Evolutionary conservation across 2,329 filamentous ascomycete genomes (phyloP).

Genomic region (Didymellaceae sp.): DNA sequence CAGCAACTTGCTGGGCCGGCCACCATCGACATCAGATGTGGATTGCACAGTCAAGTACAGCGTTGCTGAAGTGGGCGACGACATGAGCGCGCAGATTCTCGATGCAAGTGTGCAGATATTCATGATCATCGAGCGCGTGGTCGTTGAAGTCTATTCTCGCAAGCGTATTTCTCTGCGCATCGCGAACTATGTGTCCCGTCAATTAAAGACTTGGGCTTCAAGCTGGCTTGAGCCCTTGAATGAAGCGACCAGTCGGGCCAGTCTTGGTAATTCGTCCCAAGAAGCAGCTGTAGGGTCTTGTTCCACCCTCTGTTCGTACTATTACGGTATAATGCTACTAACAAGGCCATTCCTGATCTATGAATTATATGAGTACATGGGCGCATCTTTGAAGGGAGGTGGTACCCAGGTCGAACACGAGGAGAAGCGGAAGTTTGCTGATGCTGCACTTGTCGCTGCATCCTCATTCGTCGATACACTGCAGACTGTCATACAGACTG

Average conservation of each 20-base stretch:
- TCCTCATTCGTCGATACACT: constrained; percentile 37
- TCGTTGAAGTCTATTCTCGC: constrained; percentile 55
- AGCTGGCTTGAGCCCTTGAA: constrained; percentile 42
- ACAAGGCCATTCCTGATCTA: constrained; percentile 62
- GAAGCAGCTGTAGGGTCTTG: constrained; percentile 52
- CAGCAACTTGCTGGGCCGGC: constrained; percentile 59
- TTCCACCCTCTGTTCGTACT: constrained; percentile 60
- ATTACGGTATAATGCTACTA: constrained; percentile 61
- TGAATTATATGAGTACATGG: constrained; percentile 52
- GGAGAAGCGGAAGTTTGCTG: constrained; percentile 38
- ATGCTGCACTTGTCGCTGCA: constrained; percentile 41
- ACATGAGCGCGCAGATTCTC: constrained; percentile 28
- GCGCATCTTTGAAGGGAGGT: constrained; percentile 38
- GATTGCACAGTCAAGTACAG: constrained; percentile 54
- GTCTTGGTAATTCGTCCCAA: constrained; percentile 6
- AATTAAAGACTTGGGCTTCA: constrained; percentile 51
- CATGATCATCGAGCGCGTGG: constrained; percentile 56
- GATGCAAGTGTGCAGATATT: constrained; percentile 55
- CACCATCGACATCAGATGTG: constrained; percentile 60
- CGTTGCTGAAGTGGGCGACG: constrained; percentile 28
- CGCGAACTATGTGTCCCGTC: constrained; percentile 50
- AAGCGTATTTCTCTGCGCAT: constrained; percentile 51
- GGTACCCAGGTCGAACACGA: constrained; percentile 34
- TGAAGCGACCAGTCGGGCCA: constrained; percentile 39
- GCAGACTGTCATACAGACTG: constrained; percentile 25